Evolutionary conservation across 495 filamentous ascomycete genomes (phyloP).

Genomic region (Hamigera avellanea): DNA sequence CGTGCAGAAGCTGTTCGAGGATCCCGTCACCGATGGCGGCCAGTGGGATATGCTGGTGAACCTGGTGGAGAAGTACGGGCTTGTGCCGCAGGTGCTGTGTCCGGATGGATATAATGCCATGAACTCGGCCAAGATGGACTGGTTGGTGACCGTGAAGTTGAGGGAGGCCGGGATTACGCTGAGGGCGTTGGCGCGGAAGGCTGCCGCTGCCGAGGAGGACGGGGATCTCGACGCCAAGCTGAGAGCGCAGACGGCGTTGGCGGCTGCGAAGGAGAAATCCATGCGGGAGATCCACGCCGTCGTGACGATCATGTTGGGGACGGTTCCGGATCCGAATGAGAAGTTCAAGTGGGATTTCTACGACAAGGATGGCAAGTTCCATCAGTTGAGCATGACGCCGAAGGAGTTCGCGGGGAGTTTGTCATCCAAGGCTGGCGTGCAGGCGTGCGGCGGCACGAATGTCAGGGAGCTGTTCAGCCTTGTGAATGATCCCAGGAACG

Average conservation of each 20-base stretch:
- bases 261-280: constrained; percentile 53
- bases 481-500: constrained; percentile 73
- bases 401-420: constrained; percentile 51
- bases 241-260: constrained; percentile 17
- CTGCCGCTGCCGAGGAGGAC: not conserved
- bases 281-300: constrained; percentile 67
- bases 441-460: constrained; percentile 27
- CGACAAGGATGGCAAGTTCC: constrained; percentile 51
- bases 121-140: constrained; percentile 56
- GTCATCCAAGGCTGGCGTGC: constrained; percentile 20
- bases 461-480: constrained; percentile 49
- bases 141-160: constrained; percentile 72
- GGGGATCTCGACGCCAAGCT: constrained; percentile 3
- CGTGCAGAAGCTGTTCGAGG: constrained; percentile 50
- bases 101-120: constrained; percentile 69
- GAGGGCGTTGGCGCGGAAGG: constrained; percentile 29
- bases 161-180: constrained; percentile 66
- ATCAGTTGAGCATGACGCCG: constrained; percentile 49
- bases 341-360: constrained; percentile 68
- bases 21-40: constrained; percentile 69
- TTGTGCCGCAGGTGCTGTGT: constrained; percentile 68
- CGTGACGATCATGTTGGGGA: constrained; percentile 66
- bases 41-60: constrained; percentile 94
- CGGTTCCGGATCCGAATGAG: constrained; percentile 53
- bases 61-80: constrained; percentile 72